Percentiles rank a stretch among this genome's conserved stretches.
Conservation (phyloP, 2,329 filamentous ascomycete species). For the Beauveria medogensis region DNA sequence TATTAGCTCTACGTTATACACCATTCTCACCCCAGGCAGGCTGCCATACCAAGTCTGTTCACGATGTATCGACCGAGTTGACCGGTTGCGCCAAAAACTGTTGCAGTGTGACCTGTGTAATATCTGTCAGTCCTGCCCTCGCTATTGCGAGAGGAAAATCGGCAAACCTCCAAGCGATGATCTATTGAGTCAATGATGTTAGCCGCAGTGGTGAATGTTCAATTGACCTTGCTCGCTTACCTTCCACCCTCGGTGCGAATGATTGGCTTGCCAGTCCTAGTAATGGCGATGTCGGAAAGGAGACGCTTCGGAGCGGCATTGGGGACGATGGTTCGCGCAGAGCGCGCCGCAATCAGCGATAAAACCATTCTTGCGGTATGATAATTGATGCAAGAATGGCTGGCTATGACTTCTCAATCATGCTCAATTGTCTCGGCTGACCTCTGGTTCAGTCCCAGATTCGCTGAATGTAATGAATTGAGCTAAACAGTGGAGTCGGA, state of each 20-base stretch:
- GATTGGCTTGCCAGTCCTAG: conserved; percentile 92
- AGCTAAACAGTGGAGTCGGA: background rate
- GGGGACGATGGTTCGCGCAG: conserved; percentile 38
- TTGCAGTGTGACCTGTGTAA: conserved; percentile 76
- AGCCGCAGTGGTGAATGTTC: conserved; percentile 19
- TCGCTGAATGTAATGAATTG: conserved; percentile 1
- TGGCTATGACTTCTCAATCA: conserved; percentile 11
- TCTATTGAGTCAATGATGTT: conserved; percentile 38
- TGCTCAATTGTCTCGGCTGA: background rate
- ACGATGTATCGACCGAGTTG: conserved; percentile 96
- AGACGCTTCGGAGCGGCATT: conserved; percentile 43
- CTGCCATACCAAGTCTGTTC: conserved; percentile 66
- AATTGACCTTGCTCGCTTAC: conserved; percentile 43
- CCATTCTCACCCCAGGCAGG: background rate
- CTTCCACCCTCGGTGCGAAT: conserved; percentile 82
- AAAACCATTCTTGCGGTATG: conserved; percentile 42
- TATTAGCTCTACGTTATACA: conserved; percentile 16
- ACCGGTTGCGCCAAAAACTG: conserved; percentile 95
- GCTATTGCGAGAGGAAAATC: conserved; percentile 5
- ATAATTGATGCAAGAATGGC: conserved; percentile 21
- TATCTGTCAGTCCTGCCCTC: conserved; percentile 19
- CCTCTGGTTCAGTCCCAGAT: background rate
- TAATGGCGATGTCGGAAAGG: conserved; percentile 81
- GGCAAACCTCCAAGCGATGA: conserved; percentile 75
- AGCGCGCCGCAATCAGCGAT: conserved; percentile 49